Base-by-base conservation (phyloP, 2,329 filamentous ascomycete genomes). In the Ambrosiella beaveri region DNA sequence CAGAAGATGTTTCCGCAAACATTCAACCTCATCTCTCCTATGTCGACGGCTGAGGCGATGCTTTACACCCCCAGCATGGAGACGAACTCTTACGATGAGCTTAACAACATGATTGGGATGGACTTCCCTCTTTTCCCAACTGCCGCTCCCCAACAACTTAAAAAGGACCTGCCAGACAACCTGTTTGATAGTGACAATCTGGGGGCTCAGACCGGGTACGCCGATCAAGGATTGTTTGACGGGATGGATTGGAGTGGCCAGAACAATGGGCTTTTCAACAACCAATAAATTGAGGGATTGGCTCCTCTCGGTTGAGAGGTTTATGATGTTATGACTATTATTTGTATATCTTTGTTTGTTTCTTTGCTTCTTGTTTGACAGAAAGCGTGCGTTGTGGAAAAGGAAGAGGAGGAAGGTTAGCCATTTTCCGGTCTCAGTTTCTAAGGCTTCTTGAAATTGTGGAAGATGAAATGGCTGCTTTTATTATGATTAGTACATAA, bases 51-150 rank as follows among this genome's bases (percentile, higher is more conserved):
- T 3, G 55, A 61, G 44, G 72, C 81, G 1, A 85, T 86, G 71
- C 75, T 88, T 38, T 85, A 76, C 69, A 85, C 84, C 8, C 81
- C 85, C 53, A 77, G 80, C 27, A 74, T 81, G 35, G 84, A 88
- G 61, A 84, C 88, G 64, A 77, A 76, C 44, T 85, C 81, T 63
- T 77, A 79, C 45, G 81, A 83, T 37, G 71, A 71, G 40, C 65
- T 50, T 12, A 50, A 57, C 55, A 17, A 27, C 8, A 35, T 51
- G 37, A 49, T 55, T 13, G 71, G 71, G n/a, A 70, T 68, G 9
- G 84, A 88, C 67, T 88, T 88, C 64, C 76, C 78, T 15, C 74
- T 88, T 13, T 88, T 77, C 65, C 75, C 76, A 64, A 63, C 9
- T 64, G 65, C 39, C 66, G 67, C 56, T 17, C 52, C 13, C 15